A percentile compares a stretch with the other conserved stretches of the same genome.
Conservation (phyloP, 176 grass and related monocot species). For the Oryza rufipogon region DNA sequence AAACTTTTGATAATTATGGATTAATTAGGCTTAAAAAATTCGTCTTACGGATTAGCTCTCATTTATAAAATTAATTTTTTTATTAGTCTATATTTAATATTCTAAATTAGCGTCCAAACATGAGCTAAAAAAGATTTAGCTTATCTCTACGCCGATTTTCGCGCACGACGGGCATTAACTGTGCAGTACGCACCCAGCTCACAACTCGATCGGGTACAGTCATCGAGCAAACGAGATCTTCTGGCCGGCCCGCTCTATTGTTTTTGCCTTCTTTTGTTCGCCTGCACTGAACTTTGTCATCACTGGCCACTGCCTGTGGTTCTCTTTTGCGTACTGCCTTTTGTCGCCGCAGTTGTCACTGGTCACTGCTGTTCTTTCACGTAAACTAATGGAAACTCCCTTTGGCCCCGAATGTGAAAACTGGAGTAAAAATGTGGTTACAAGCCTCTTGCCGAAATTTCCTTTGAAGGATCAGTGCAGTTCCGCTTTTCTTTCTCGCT, state of each 20-base stretch:
- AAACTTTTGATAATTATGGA: no score
- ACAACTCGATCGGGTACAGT: not conserved
- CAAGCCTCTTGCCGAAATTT: not conserved
- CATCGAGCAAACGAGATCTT: not conserved
- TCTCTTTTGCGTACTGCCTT: not conserved
- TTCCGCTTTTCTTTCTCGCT: not conserved
- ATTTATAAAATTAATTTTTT: no score
- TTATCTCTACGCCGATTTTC: not conserved
- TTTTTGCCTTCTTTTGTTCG: constrained; percentile 6
- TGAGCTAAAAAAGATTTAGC: no score
- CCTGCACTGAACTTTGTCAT: not conserved
- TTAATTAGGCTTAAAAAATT: no score
- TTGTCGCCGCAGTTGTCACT: not conserved
- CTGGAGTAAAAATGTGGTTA: not conserved
- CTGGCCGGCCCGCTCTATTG: not conserved
- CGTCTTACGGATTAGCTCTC: no score
- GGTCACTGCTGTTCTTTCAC: not conserved
- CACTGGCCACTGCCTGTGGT: not conserved
- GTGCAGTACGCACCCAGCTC: not conserved
- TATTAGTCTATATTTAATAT: no score
- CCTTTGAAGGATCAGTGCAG: not conserved
- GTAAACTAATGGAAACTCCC: not conserved
- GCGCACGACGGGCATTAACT: constrained; percentile 6
- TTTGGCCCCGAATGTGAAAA: not conserved
- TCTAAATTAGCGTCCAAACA: no score